Base-by-base conservation (phyloP, 2,329 filamentous ascomycete genomes). In the Trichoderma sp. region DNA sequence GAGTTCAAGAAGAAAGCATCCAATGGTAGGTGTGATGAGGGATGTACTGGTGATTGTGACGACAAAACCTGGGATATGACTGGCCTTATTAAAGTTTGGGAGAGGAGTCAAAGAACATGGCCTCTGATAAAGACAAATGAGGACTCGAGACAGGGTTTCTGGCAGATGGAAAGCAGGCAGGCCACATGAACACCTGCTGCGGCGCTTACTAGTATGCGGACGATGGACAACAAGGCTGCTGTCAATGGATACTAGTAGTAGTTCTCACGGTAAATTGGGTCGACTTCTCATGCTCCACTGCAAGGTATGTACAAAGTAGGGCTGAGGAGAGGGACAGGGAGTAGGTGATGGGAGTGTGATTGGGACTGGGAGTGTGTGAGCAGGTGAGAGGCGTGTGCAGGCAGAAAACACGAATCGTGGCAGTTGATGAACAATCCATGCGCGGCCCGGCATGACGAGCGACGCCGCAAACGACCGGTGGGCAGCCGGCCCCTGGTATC, bases 121-220 rank as follows among this genome's bases (percentile, higher is more conserved):
- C 52, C 63, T 48, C 54, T 66, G 57, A 29, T 66, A 66, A 66
- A 54, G 32, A 37, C 52, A 66, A 57, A 66, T 57, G 63, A 37
- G 63, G 42, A 27, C 22, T 37, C 25, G 42, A 61, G 58, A 53
- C 60, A 57, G 53, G 52, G 63, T 45, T 57, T 65, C 25, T 48
- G 17, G 53, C 19, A 32, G 48, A 57, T 50, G 58, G 13, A 15
- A 57, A 32, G 32, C 32, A 25, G 37, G 63, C 37, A 56, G 63
- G 52, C 27, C 63, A 65, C 63, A 65, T 65, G 63, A 50, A 25
- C 63, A 65, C 37, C 25, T 64, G 60, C 60, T 53, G 60, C 48
- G 61, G 61, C 61, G 61, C 61, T 45, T 64, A 54, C 52, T 54
- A 54, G 52, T 54, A 54, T 54, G 35, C 45, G n/a, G 25, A 64